Base-by-base conservation (phyloP, 352 stramenopile species). In the Elongisporangium prolatum region DNA sequence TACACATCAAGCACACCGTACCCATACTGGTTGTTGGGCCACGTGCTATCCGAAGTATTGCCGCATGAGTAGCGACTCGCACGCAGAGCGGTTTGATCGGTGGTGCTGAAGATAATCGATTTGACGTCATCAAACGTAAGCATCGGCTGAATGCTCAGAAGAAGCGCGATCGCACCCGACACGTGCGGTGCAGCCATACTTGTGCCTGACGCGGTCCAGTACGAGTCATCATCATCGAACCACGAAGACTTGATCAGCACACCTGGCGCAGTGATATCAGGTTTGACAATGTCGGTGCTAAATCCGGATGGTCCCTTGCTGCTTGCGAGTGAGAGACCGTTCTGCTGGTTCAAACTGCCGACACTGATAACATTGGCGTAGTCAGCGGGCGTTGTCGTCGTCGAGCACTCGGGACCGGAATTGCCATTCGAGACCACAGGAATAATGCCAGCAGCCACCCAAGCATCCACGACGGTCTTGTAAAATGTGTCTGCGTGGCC, bases 11-110 rank as follows among this genome's bases (percentile, higher is more conserved):
- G 54, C 50, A 71, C 75, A 22, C 77, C 77, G 51, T 83, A 76
- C 49, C 77, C 77, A 38, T 74, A 82, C 44, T 77, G 63, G 62
- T 86, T 88, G 75, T 88, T 88, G 16, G 77, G 77, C 52, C 72
- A 84, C 16, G 47, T 52, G 4, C 38, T 52, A 56, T 72, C 62
- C 0, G 53, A 40, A 7, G 72, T 81, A 21, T 55, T 58, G 4
- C 75, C 73, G 52, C 77, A 88, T 0, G 62, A 38, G 8, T 38
- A 38, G 4, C 28, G 4, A 38, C 28, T 38, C 28, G 28, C 28
- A 38, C 28, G 28, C 8, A 38, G 28, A 38, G 4, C 28, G 8
- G 28, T 38, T 38, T 38, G 28, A 38, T 38, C 28, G 1, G 28
- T 38, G 4, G 28, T 38, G 28, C 28, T 38, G 28, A 38, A 38